Conservation (phyloP, 108 stramenopile genomes). For the Halocafeteria seosinensis region DNA sequence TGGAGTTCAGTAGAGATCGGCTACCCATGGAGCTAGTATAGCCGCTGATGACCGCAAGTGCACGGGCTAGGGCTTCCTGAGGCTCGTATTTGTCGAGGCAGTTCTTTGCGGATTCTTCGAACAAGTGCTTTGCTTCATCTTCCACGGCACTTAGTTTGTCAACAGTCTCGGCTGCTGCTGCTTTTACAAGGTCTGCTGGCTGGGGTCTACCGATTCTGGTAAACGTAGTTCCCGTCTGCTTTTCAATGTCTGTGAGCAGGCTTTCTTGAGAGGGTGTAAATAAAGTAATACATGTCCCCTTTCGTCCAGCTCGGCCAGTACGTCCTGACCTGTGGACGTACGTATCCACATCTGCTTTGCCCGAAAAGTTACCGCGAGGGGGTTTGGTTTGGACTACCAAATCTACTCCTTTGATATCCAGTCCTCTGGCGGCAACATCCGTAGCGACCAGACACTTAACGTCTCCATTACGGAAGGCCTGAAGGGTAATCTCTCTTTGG, state of each 20-base stretch:
- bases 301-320: constrained; percentile 87
- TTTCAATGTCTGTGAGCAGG: constrained; percentile 75
- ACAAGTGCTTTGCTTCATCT: constrained; percentile 13
- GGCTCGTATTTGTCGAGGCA: constrained; percentile 25
- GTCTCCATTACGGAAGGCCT: constrained; percentile 71
- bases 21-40: constrained; percentile 17
- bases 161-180: constrained; percentile 23
- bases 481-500: constrained; percentile 84
- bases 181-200: constrained; percentile 27
- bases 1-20: constrained; percentile 29
- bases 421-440: constrained; percentile 96
- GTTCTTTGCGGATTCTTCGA: constrained; percentile 12
- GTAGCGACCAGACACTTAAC: constrained; percentile 95
- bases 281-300: constrained; percentile 79
- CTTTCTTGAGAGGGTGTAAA: constrained; percentile 51
- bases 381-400: constrained; percentile 81
- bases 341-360: constrained; percentile 53
- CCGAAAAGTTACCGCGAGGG: constrained; percentile 72
- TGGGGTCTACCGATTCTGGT: constrained; percentile 21
- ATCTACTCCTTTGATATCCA: constrained; percentile 90
- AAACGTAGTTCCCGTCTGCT: constrained; percentile 63
- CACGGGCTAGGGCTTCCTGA: constrained; percentile 25
- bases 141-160: constrained; percentile 23
- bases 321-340: constrained; percentile 89
- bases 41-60: constrained; percentile 30